These are phyloP conservation scores for Nissolia schottii DNA, from an alignment of 306 rosid genomes.

Conservation along the genomic window DNA sequence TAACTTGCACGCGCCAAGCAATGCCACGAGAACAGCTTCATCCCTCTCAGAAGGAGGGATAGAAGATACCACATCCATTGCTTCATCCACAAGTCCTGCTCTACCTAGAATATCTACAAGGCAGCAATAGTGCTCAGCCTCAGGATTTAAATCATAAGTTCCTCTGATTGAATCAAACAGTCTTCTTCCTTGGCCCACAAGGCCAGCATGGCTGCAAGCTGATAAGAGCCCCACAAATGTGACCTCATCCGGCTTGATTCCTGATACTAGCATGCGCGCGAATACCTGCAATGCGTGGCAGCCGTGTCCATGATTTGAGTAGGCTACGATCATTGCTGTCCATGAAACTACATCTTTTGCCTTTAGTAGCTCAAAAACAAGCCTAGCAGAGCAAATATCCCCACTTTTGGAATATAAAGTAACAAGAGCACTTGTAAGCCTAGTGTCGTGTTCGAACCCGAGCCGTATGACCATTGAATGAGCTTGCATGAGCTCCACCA, in stretches of 20 bases:
- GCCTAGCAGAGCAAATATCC: constrained; percentile 35
- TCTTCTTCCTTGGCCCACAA: constrained; percentile 42
- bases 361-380: constrained; percentile 36
- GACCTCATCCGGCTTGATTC: constrained; percentile 34
- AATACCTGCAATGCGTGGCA: constrained; percentile 41
- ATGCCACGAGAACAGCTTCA: constrained; percentile 42
- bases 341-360: constrained; percentile 41
- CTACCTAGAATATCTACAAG: constrained; percentile 41
- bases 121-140: constrained; percentile 38
- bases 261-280: constrained; percentile 34
- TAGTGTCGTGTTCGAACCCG: constrained; percentile 38
- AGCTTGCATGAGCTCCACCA: constrained; percentile 41
- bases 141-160: constrained; percentile 31
- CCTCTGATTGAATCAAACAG: constrained; percentile 36
- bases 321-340: constrained; percentile 43
- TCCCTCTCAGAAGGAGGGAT: constrained; percentile 43
- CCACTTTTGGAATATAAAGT: constrained; percentile 43
- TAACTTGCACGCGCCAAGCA: constrained; percentile 44
- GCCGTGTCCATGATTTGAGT: constrained; percentile 42
- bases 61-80: constrained; percentile 22
- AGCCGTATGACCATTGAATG: constrained; percentile 32
- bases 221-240: constrained; percentile 46
- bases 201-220: constrained; percentile 50
- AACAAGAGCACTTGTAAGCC: constrained; percentile 39
- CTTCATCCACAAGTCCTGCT: constrained; percentile 42